phyloP scores from a whole-genome alignment of 2,329 filamentous ascomycete genomes.

The Metarhizium brunneum region DNA sequence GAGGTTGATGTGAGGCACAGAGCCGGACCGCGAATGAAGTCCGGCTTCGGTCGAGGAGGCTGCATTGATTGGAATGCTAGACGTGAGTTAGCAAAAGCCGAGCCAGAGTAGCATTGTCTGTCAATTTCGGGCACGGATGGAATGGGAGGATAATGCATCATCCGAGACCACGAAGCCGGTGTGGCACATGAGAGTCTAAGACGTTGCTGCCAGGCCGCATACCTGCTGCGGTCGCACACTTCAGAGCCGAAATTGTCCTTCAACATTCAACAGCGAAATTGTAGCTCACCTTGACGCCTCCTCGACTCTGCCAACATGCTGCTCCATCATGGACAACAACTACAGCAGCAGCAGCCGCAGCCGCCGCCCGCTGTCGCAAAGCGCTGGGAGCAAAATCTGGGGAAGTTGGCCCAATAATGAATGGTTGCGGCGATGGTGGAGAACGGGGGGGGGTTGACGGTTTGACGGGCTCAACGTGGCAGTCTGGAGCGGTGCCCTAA shows the following conservation, averaged over 20 bases:
- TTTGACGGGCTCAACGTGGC: neutral
- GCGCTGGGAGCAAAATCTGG: constrained; percentile 1
- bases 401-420: neutral
- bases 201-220: neutral
- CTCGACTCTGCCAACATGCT: constrained; percentile 4
- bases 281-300: constrained; percentile 4
- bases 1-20: constrained; percentile 29
- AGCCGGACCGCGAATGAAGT: constrained; percentile 16
- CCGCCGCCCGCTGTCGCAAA: constrained; percentile 2
- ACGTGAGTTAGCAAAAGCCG: constrained; percentile 1
- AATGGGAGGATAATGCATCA: neutral
- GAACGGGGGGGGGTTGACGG: neutral
- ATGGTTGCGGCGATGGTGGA: neutral
- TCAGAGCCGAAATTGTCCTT: neutral
- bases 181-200: neutral
- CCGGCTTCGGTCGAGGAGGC: constrained; percentile 28
- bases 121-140: neutral
- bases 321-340: constrained; percentile 5
- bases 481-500: neutral
- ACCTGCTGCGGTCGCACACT: neutral
- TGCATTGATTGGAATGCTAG: constrained; percentile 17
- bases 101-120: neutral
- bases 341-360: constrained; percentile 1
- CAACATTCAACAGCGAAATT: neutral
- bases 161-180: neutral